phyloP scores from a whole-genome alignment of 2,329 filamentous ascomycete species.

The Blumeria graminis region DNA sequence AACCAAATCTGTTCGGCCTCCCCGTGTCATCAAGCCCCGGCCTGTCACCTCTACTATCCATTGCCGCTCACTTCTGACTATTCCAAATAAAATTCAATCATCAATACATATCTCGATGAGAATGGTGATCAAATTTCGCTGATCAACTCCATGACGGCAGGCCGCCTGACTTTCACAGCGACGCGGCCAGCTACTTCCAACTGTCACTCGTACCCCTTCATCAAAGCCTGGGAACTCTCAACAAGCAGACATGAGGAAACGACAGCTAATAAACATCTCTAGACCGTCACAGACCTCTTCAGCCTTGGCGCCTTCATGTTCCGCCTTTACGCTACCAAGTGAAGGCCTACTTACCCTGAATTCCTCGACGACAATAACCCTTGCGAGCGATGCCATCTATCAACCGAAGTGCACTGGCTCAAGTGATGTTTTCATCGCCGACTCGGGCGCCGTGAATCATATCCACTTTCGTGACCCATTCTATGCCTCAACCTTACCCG shows the following conservation, averaged over 20 bases:
- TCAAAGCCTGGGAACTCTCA: not conserved
- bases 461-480: slow-evolving; percentile 59
- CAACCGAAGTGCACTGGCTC: slow-evolving; percentile 23
- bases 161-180: no score
- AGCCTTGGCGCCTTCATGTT: slow-evolving; percentile 25
- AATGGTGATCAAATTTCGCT: no score
- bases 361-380: slow-evolving; percentile 17
- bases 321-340: slow-evolving; percentile 35
- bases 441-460: slow-evolving; percentile 5
- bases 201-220: no score
- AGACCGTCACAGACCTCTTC: slow-evolving; percentile 15
- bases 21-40: no score
- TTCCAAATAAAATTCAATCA: no score
- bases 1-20: no score
- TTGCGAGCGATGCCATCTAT: slow-evolving; percentile 24
- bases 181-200: no score
- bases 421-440: slow-evolving; percentile 12
- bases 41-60: no score
- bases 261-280: slow-evolving; percentile 13
- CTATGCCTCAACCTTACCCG: slow-evolving; percentile 78
- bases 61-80: no score
- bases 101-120: no score
- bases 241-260: slow-evolving; percentile 8
- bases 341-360: slow-evolving; percentile 24
- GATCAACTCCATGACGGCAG: no score